Evolutionary conservation across 2,329 filamentous ascomycete genomes (phyloP).

Genomic region (Coleophoma crateriformis): DNA sequence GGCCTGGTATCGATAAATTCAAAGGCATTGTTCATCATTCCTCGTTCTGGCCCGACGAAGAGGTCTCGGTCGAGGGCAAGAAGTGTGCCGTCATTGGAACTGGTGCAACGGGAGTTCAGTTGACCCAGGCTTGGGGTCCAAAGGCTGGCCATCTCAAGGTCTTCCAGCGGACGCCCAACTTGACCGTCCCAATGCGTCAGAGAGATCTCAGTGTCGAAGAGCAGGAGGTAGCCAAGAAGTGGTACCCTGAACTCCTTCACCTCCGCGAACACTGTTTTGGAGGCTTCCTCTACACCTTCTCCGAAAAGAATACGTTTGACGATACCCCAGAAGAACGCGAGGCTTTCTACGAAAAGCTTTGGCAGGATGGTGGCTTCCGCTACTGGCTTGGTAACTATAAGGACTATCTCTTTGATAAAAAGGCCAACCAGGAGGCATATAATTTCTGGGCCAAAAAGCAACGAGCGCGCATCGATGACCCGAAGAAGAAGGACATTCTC

Average conservation of each 20-base stretch:
- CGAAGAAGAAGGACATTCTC: slow-evolving; percentile 17
- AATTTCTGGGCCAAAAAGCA: slow-evolving; percentile 32
- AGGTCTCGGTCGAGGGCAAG: slow-evolving; percentile 41
- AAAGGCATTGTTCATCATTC: slow-evolving; percentile 52
- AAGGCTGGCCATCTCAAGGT: slow-evolving; percentile 47
- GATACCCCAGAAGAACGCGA: slow-evolving; percentile 37
- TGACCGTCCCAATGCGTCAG: slow-evolving; percentile 28
- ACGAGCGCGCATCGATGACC: slow-evolving; percentile 26
- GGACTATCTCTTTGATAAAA: slow-evolving; percentile 38
- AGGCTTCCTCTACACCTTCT: slow-evolving; percentile 39
- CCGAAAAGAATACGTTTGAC: slow-evolving; percentile 36
- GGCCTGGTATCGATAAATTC: slow-evolving; percentile 27
- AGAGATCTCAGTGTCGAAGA: slow-evolving; percentile 4
- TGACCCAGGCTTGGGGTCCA: slow-evolving; percentile 53
- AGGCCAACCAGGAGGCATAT: slow-evolving; percentile 41
- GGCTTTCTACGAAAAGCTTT: slow-evolving; percentile 37
- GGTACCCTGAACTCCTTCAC: slow-evolving; percentile 46
- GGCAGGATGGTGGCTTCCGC: slow-evolving; percentile 39
- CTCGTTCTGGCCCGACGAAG: slow-evolving; percentile 51
- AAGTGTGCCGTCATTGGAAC: slow-evolving; percentile 48
- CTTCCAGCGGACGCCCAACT: slow-evolving; percentile 63
- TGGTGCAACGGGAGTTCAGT: slow-evolving; percentile 48
- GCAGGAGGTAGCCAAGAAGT: slow-evolving; percentile 20
- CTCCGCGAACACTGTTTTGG: slow-evolving; percentile 35
- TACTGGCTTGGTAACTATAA: slow-evolving; percentile 44